phyloP scores from a whole-genome alignment of 495 filamentous ascomycete species.

The Cercophora newfieldiana region DNA sequence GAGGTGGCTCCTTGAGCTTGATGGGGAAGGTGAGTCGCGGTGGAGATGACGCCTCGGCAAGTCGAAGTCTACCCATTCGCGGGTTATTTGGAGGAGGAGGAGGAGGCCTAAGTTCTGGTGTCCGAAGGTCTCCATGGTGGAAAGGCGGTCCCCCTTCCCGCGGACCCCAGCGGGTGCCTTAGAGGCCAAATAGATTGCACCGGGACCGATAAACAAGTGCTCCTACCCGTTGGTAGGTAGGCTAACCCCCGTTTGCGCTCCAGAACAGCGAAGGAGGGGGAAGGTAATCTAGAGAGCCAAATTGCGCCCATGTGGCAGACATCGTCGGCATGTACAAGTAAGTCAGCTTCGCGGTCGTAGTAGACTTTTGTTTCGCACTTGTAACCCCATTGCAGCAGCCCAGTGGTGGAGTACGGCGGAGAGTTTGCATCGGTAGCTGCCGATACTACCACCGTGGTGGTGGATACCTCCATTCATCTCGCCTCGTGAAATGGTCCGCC shows the following conservation, averaged over 20 bases:
- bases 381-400: constrained; percentile 22
- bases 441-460: constrained; percentile 20
- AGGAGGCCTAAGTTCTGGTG: neutral
- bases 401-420: constrained; percentile 28
- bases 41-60: constrained; percentile 23
- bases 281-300: constrained; percentile 27
- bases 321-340: constrained; percentile 24
- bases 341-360: constrained; percentile 11
- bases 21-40: constrained; percentile 33
- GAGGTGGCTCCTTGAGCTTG: constrained; percentile 17
- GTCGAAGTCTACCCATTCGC: constrained; percentile 21
- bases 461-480: constrained; percentile 13
- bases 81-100: constrained; percentile 8
- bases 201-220: constrained; percentile 28
- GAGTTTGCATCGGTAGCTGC: constrained; percentile 35
- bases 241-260: constrained; percentile 9
- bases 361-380: constrained; percentile 14
- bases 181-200: constrained; percentile 32
- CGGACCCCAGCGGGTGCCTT: constrained; percentile 24
- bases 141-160: constrained; percentile 38
- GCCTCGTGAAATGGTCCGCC: constrained; percentile 4
- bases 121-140: constrained; percentile 21
- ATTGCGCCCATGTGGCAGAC: constrained; percentile 26
- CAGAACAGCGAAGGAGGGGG: constrained; percentile 12
- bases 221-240: constrained; percentile 15